Conservation (phyloP, 1,284 basidiomycete genomes). For the Sporisorium reilianum region DNA sequence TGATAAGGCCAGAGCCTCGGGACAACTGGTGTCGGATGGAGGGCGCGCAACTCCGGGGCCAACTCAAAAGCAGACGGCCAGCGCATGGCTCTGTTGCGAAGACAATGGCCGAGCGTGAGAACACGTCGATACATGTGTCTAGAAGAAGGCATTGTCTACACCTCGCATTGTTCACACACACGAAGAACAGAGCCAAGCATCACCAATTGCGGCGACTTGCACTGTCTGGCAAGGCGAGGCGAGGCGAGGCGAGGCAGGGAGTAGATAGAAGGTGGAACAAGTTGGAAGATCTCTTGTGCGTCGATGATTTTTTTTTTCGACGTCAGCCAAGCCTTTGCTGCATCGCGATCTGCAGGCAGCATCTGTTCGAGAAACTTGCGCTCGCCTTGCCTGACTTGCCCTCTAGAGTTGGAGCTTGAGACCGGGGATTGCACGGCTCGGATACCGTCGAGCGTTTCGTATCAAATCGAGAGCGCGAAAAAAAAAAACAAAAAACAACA, state of each 20-base stretch:
- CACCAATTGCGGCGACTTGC: background rate
- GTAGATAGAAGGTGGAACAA: background rate
- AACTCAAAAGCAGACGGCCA: background rate
- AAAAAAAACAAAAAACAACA: background rate
- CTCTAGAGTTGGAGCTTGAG: background rate
- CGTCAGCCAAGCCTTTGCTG: slow-evolving; percentile 4
- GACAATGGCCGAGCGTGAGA: too few species aligned
- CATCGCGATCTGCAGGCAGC: slow-evolving; percentile 6
- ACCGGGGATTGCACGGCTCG: slow-evolving; percentile 8
- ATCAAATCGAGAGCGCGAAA: too few species aligned
- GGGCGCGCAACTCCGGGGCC: background rate
- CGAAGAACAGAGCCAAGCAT: background rate
- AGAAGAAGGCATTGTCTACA: background rate
- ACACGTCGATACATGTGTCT: too few species aligned
- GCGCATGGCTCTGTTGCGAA: too few species aligned
- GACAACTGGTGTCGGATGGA: background rate
- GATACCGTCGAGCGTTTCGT: too few species aligned
- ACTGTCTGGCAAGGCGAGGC: background rate
- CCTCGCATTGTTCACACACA: too few species aligned
- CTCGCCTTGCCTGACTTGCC: background rate
- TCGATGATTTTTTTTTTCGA: background rate
- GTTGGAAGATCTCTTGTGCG: background rate
- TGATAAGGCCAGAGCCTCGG: too few species aligned
- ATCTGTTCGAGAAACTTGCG: too few species aligned
- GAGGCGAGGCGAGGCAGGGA: background rate